Evolutionary conservation across 257 asterid genomes (phyloP).

Genomic region (Gardenia jasminoides): DNA sequence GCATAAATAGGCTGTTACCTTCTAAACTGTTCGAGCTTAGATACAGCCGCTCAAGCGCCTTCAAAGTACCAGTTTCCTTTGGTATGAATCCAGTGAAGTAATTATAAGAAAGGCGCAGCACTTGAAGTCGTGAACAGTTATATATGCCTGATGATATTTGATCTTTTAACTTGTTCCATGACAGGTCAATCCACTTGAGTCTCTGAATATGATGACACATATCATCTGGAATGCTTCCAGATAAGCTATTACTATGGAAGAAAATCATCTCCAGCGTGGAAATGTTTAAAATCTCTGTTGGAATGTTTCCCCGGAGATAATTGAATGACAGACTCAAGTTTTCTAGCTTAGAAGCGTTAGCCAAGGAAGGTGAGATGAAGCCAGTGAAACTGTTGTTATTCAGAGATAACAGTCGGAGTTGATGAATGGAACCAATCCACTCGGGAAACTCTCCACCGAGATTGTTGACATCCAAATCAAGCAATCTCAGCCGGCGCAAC

Average conservation of each 20-base stretch:
- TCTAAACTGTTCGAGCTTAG: neutral
- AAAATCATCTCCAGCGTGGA: slow-evolving; percentile 6
- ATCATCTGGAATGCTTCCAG: slow-evolving; percentile 16
- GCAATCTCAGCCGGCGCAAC: neutral
- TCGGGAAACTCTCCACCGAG: neutral
- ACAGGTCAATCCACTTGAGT: neutral
- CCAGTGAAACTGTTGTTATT: slow-evolving; percentile 22
- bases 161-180: neutral
- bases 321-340: slow-evolving; percentile 5
- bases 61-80: slow-evolving; percentile 15
- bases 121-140: slow-evolving; percentile 1
- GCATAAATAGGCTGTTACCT: neutral
- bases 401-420: neutral
- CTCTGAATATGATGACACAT: slow-evolving; percentile 1
- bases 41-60: slow-evolving; percentile 16
- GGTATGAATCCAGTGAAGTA: slow-evolving; percentile 30
- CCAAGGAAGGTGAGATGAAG: slow-evolving; percentile 17
- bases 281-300: slow-evolving; percentile 25
- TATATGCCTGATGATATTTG: too few species aligned
- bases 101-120: slow-evolving; percentile 12
- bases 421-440: neutral
- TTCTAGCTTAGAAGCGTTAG: slow-evolving; percentile 23
- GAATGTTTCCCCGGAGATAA: slow-evolving; percentile 28
- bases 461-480: neutral
- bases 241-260: neutral